Percentiles rank a stretch among this genome's conserved stretches.
Evolutionary conservation across 768 basidiomycete species (phyloP).

Genomic region (Xerocomellus intermedius): DNA sequence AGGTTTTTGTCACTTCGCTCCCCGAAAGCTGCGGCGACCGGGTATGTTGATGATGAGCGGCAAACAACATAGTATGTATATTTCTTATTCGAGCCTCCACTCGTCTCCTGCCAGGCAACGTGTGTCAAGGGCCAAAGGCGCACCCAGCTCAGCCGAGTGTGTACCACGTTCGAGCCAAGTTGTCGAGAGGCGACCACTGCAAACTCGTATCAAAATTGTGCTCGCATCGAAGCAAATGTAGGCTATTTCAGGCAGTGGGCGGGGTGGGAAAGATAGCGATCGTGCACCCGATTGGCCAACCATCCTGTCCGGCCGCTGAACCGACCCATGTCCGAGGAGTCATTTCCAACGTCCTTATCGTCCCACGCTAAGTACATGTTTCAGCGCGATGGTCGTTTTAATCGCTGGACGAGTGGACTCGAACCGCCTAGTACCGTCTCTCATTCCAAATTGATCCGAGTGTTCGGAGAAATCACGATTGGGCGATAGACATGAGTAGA

Average conservation of each 20-base stretch:
- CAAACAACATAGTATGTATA: not conserved
- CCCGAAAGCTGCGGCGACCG: no score
- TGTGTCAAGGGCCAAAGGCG: not conserved
- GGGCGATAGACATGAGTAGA: not conserved
- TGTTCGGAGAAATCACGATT: not conserved
- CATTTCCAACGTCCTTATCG: not conserved
- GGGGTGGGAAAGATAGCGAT: conserved; percentile 1
- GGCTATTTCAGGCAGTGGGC: not conserved
- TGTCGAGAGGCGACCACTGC: not conserved
- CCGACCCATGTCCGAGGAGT: not conserved
- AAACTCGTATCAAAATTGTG: not conserved
- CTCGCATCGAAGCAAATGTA: not conserved
- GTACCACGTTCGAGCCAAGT: not conserved
- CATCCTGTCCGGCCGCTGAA: not conserved
- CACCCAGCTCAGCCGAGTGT: not conserved
- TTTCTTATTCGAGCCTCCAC: not conserved
- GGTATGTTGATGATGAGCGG: not conserved
- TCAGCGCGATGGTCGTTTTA: not conserved
- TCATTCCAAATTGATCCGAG: not conserved
- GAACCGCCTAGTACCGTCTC: no score
- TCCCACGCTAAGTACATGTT: not conserved
- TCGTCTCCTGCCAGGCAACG: not conserved
- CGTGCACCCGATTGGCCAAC: conserved; percentile 1
- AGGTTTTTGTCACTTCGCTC: not conserved
- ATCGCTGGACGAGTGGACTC: no score